Base-by-base conservation (phyloP, 441 rosid species). In the Pelargonium hybrid region DNA sequence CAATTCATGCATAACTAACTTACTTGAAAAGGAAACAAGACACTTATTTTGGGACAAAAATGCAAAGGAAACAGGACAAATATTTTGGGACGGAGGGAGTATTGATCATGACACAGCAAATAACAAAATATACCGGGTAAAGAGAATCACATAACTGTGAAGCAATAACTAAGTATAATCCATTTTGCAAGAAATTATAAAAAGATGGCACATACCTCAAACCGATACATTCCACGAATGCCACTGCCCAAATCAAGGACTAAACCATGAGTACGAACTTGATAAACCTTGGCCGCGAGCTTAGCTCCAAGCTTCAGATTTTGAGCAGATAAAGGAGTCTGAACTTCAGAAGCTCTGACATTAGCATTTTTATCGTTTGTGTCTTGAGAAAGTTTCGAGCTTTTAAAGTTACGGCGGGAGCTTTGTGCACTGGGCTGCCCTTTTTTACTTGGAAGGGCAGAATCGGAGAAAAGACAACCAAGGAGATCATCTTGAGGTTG, bases 191-290 rank as follows among this genome's bases (percentile, higher is more conserved):
- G 26, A 0, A 23, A 23, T 23, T 23, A 23, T 23, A 23, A 54
- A 65, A 75, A 66, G 57, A 63, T 21, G 48, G 71, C 34, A 47
- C 78, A 23, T 82, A 92, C 99, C 93, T 89, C 82, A 76, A 90
- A 94, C 72, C 82, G 85, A 78, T 89, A 88, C 98, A 92, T 92
- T 71, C 96, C 99, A 54, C 84, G 96, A 71, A 92, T 79, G 72
- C 87, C 97, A 80, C 90, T 83, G 72, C 96, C 98, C 88, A 94
- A 76, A 72, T 94, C 97, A 80, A 90, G 97, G 78, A 90, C 96
- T 66, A 94, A 79, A 68, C 99, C 99, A 70, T 50, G 90, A 0
- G 85, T 56, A 52, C 96, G 92, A 75, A 90, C 75, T 83, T 90
- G 86, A 74, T 76, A 67, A 45, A 92, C 86, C 80, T 84, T 87